Evolutionary conservation across 768 basidiomycete genomes (phyloP).

Genomic region (Lyophyllum semitale): DNA sequence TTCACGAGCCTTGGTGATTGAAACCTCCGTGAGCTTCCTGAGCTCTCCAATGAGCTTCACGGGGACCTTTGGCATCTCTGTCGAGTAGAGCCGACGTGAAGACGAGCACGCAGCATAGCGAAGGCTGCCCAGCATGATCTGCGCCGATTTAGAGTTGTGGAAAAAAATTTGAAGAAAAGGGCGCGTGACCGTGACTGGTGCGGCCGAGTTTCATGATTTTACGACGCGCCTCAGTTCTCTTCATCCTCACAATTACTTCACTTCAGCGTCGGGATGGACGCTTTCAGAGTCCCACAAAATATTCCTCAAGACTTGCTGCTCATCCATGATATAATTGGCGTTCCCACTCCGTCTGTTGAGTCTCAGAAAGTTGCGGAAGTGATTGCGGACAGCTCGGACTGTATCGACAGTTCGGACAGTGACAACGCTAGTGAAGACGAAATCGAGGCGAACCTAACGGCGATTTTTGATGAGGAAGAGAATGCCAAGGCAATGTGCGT

Average conservation of each 20-base stretch:
- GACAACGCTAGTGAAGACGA: constrained; percentile 70
- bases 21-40: constrained; percentile 78
- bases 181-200: constrained; percentile 17
- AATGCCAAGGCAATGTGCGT: constrained; percentile 19
- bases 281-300: constrained; percentile 61
- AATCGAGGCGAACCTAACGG: constrained; percentile 64
- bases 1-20: constrained; percentile 86
- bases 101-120: constrained; percentile 18
- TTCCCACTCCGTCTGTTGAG: constrained; percentile 3
- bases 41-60: constrained; percentile 84
- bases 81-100: constrained; percentile 52
- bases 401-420: constrained; percentile 55
- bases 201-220: neutral
- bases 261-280: constrained; percentile 29
- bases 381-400: constrained; percentile 38
- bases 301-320: constrained; percentile 76
- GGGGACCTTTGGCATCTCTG: constrained; percentile 54
- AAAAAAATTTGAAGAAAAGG: constrained; percentile 20
- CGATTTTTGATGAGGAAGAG: constrained; percentile 40
- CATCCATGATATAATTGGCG: constrained; percentile 66
- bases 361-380: constrained; percentile 5
- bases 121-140: constrained; percentile 17
- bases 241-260: neutral
- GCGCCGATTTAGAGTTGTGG: constrained; percentile 7
- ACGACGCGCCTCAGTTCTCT: constrained; percentile 14